Conservation (phyloP, 2,329 filamentous ascomycete species). For the Cladosporium sp. region DNA sequence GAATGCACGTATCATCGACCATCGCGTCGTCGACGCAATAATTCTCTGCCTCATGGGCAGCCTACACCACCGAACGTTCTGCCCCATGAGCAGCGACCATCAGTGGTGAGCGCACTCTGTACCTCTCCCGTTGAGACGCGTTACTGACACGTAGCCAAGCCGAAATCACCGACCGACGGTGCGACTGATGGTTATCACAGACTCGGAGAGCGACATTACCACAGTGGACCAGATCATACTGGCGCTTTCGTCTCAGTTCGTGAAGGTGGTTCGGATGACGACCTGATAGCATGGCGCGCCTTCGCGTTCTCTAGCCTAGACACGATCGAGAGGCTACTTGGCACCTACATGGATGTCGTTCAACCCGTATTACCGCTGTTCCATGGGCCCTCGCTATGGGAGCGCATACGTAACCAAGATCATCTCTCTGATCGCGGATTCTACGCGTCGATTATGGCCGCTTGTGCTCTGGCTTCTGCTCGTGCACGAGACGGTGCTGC, state of each 20-base stretch:
- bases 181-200: not conserved
- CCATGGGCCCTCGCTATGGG: constrained; percentile 42
- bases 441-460: constrained; percentile 50
- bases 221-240: constrained; percentile 16
- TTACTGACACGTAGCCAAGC: constrained; percentile 1
- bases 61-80: constrained; percentile 22
- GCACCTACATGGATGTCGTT: constrained; percentile 51
- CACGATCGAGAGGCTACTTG: constrained; percentile 39
- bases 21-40: constrained; percentile 33
- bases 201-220: not conserved
- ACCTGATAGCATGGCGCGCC: constrained; percentile 36
- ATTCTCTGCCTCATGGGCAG: constrained; percentile 15
- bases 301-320: constrained; percentile 38
- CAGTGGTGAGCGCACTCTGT: not conserved
- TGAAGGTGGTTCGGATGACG: constrained; percentile 23
- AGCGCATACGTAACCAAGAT: constrained; percentile 39
- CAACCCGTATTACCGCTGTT: constrained; percentile 54
- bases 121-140: not conserved
- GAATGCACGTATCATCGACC: constrained; percentile 48
- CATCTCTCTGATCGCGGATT: constrained; percentile 41
- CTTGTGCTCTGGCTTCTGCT: constrained; percentile 47
- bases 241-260: constrained; percentile 21
- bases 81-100: constrained; percentile 18
- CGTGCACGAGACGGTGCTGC: constrained; percentile 49
- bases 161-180: constrained; percentile 9